Conservation (phyloP, 805 yeast genomes). For the Limtongozyma cylindracea region DNA sequence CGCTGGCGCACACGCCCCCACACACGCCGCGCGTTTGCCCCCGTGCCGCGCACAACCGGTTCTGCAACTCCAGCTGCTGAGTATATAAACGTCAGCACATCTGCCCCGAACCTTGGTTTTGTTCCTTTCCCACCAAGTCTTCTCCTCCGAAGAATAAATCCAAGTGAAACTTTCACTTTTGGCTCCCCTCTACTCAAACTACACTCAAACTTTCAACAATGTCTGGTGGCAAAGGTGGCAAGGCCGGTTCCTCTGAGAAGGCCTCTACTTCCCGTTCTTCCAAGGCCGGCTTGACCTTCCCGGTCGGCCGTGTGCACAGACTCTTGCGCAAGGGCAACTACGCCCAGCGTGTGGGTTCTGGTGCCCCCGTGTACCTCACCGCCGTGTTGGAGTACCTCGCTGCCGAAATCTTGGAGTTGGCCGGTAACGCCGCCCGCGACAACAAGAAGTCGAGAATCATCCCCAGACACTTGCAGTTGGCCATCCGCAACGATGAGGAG, state of each 20-base stretch:
- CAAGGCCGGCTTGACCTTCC: conserved; percentile 97
- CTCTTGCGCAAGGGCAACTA: conserved; percentile 90
- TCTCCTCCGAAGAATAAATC: too few relatives aligned
- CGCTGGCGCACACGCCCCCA: too few relatives aligned
- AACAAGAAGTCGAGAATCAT: conserved; percentile 97
- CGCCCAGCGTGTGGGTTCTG: conserved; percentile 97
- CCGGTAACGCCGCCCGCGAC: conserved; percentile 98
- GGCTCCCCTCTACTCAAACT: too few relatives aligned
- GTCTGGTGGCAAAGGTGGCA: conserved; percentile 65
- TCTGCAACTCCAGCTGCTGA: too few relatives aligned
- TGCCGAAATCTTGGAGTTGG: conserved; percentile 94
- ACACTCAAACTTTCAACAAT: conserved; percentile 17
- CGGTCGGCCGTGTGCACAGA: conserved; percentile 98
- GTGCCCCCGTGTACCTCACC: conserved; percentile 96
- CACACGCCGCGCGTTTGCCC: too few relatives aligned
- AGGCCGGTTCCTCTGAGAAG: conserved; percentile 80
- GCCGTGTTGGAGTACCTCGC: conserved; percentile 93
- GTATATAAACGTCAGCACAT: too few relatives aligned
- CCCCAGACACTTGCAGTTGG: conserved; percentile 96
- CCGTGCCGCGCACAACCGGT: too few relatives aligned
- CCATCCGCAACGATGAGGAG: conserved; percentile 98
- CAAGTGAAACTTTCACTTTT: too few relatives aligned
- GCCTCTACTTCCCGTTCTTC: conserved; percentile 96
- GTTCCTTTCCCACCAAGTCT: too few relatives aligned
- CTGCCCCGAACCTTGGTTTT: too few relatives aligned